Evolutionary conservation across 2,329 filamentous ascomycete genomes (phyloP), one percentile per base, ranked within the genome.

Genomic region (Sporothrix sp.): DNA sequence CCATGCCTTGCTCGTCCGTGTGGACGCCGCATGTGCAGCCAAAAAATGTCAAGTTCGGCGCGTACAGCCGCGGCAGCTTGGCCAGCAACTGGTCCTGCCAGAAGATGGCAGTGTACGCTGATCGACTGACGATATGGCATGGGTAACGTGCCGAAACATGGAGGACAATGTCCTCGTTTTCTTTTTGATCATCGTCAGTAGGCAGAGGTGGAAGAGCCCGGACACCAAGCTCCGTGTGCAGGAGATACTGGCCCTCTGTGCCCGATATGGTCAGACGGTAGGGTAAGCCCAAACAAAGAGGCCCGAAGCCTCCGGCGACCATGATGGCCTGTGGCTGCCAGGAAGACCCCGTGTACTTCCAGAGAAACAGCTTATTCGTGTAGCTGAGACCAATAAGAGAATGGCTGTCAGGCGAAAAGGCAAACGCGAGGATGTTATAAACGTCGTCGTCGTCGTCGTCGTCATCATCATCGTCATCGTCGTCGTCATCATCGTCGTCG

Each of bases 211-310:
- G 45, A 8, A 48, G 23, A 9, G 33, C n/a, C 45, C 45, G 39
- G 35, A 48, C 45, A 35, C 45, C 45, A 39, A 48, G 6, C 21
- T 48, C 45, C n/a, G 45, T 20, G 45, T 48, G 45, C 21, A 48
- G 35, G 21, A 48, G 45, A 48, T 48, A 48, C 36, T 39, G 45
- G 30, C 45, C 36, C 14, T 38, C 27, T 7, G 21, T 48, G 18
- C 35, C 36, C 33, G 45, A 48, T 16, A 39, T 27, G 14, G 45
- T 38, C 45, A 48, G 32, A 23, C 23, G 45, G 45, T 35, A 35
- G 36, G 45, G 45, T 47, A 16, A n/a, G 13, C 18, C 44, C 44
- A 47, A 35, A 48, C n/a, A 38, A 23, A 28, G 32, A 23, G 4
- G 20, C 33, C 4, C 23, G 45, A 48, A 48, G 36, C 45, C 45